Base-by-base conservation (phyloP, 2,329 filamentous ascomycete species). In the Colletotrichum simmondsii region DNA sequence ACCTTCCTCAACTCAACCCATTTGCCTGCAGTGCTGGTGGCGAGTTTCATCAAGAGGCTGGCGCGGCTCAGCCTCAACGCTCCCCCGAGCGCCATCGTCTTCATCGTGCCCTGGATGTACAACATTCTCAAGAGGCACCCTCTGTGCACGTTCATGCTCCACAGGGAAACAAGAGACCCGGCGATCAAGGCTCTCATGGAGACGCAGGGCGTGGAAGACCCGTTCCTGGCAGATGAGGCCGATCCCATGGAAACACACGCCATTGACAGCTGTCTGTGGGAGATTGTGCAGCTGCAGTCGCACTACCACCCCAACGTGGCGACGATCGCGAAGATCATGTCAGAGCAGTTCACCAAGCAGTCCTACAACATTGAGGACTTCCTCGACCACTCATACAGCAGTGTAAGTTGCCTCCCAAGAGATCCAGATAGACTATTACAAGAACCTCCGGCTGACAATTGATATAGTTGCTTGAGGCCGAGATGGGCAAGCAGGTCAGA, bases 301-400 rank as follows among this genome's bases (percentile, higher is more conserved):
- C 97, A 99, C 82, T 98, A 97, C 82, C 97, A 99, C 80, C 97
- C 97, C 16, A 99, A 98, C 77, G 95, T 99, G 28, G 95, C 96
- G 0, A 97, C 95, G 3, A 91, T 99, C 76, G 93, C 95, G 57
- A 97, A 95, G 83, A 98, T 99, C 75, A 91, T 99, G 70, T 94
- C 94, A 2, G 95, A 98, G 83, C 97, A 98, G 81, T 99, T 98
- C 81, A 99, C 97, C 2, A 99, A 99, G 85, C 92, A 95, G 76
- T 89, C 93, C 3, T 99, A 98, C 83, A 97, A 95, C 77, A 85
- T 98, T n/a, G 97, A 99, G 80, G 97, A 99, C 80, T 99, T 99
- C 83, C 85, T 98, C 60, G 97, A 99, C 80, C 95, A 98, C 81
- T 96, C 94, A 0, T 99, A 98, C 83, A 90, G 87, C 78, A 94